Conservation (phyloP, 2,329 filamentous ascomycete species). For the Phyllosticta citribraziliensis region DNA sequence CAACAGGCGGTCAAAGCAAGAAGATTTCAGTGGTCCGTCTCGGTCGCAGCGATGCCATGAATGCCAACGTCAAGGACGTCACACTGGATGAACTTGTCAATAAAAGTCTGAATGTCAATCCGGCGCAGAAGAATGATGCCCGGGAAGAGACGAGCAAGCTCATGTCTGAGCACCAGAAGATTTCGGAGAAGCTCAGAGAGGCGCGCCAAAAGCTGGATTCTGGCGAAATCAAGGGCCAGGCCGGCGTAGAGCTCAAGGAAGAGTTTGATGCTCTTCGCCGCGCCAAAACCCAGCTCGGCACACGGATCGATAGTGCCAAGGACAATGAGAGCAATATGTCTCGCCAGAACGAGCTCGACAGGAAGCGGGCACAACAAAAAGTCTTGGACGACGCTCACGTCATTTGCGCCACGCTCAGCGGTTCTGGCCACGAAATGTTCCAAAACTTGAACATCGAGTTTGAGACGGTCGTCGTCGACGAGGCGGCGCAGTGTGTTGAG, state of each 20-base stretch:
- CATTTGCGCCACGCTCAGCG: slow-evolving; percentile 88
- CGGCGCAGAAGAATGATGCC: slow-evolving; percentile 32
- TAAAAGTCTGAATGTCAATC: slow-evolving; percentile 47
- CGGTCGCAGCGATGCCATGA: slow-evolving; percentile 87
- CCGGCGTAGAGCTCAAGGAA: slow-evolving; percentile 58
- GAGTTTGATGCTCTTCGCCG: slow-evolving; percentile 71
- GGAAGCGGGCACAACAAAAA: slow-evolving; percentile 77
- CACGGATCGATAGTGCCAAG: slow-evolving; percentile 76
- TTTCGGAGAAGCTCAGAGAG: slow-evolving; percentile 57
- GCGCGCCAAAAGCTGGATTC: slow-evolving; percentile 59
- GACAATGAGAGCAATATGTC: slow-evolving; percentile 73
- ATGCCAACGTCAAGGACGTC: slow-evolving; percentile 76
- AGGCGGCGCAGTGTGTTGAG: slow-evolving; percentile 96
- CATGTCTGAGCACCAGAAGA: slow-evolving; percentile 55
- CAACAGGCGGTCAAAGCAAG: slow-evolving; percentile 58
- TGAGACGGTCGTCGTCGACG: slow-evolving; percentile 96
- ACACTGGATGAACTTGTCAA: slow-evolving; percentile 89
- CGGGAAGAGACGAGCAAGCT: slow-evolving; percentile 52
- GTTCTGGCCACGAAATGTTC: slow-evolving; percentile 96
- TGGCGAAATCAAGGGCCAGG: slow-evolving; percentile 49
- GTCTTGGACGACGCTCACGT: slow-evolving; percentile 87
- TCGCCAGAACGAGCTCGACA: slow-evolving; percentile 76
- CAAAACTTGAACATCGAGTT: slow-evolving; percentile 91
- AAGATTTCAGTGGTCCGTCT: slow-evolving; percentile 83
- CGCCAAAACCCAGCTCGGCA: slow-evolving; percentile 65